Evolutionary conservation across 106 monocot species (phyloP).

Genomic region (Dioscorea zingiberensis): DNA sequence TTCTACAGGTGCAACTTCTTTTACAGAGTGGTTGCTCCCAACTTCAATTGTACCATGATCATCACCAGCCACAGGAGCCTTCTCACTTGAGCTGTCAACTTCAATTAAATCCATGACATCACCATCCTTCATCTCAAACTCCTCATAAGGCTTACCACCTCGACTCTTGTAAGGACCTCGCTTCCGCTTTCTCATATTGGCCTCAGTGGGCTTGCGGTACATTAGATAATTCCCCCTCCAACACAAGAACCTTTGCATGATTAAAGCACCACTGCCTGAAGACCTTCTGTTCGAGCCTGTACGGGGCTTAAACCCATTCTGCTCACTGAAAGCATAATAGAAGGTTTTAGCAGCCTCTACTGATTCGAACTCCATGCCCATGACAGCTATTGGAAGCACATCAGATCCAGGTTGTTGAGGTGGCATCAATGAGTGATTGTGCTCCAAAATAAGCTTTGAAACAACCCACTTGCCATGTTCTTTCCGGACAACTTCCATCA

Average conservation of each 20-base stretch:
- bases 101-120: not conserved
- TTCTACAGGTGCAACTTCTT: not conserved
- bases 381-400: not conserved
- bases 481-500: conserved; percentile 52
- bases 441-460: conserved; percentile 43
- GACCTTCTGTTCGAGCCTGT: conserved; percentile 48
- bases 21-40: not conserved
- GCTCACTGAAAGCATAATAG: conserved; percentile 29
- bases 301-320: conserved; percentile 32
- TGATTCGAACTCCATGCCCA: conserved; percentile 53
- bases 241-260: conserved; percentile 58
- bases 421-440: conserved; percentile 24
- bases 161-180: conserved; percentile 17
- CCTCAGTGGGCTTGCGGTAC: not conserved
- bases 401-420: not conserved
- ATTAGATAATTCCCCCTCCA: conserved; percentile 31
- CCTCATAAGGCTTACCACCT: not conserved
- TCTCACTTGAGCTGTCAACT: not conserved
- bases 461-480: conserved; percentile 34
- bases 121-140: not conserved
- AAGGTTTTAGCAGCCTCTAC: conserved; percentile 40
- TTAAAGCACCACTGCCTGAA: conserved; percentile 22
- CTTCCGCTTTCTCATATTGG: conserved; percentile 7
- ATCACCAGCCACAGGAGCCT: not conserved
- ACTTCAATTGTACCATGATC: not conserved